Conservation (phyloP, 306 rosid species). For the Hylodesmum podocarpum region DNA sequence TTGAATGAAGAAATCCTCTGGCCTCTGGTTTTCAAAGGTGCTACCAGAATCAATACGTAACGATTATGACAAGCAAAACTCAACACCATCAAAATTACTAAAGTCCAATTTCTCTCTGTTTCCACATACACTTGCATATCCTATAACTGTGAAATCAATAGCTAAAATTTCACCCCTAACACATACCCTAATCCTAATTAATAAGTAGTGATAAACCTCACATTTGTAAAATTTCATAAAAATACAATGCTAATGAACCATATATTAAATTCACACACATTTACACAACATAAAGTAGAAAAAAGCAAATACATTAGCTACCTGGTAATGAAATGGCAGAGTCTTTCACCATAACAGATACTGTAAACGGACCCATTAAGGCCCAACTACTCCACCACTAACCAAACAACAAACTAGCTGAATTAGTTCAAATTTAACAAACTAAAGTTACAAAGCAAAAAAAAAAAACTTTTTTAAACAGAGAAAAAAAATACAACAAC, state of each 20-base stretch:
- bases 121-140: neutral
- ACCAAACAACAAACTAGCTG: constrained; percentile 14
- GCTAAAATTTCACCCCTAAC: no score
- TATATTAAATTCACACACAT: neutral
- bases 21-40: neutral
- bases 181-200: neutral
- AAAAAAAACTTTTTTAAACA: neutral
- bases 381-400: constrained; percentile 18
- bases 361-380: constrained; percentile 56
- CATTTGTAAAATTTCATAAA: neutral
- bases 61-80: neutral
- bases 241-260: neutral
- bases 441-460: no score
- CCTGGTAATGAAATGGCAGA: constrained; percentile 50
- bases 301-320: constrained; percentile 35
- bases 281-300: neutral
- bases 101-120: neutral
- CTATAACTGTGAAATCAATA: neutral
- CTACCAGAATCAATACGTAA: neutral
- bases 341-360: constrained; percentile 45
- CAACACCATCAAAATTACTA: neutral
- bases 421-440: constrained; percentile 11
- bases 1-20: neutral
- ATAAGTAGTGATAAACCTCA: neutral
- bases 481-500: neutral